Evolutionary conservation across 805 yeast genomes (phyloP).

Genomic region (Yarrowia bubula): DNA sequence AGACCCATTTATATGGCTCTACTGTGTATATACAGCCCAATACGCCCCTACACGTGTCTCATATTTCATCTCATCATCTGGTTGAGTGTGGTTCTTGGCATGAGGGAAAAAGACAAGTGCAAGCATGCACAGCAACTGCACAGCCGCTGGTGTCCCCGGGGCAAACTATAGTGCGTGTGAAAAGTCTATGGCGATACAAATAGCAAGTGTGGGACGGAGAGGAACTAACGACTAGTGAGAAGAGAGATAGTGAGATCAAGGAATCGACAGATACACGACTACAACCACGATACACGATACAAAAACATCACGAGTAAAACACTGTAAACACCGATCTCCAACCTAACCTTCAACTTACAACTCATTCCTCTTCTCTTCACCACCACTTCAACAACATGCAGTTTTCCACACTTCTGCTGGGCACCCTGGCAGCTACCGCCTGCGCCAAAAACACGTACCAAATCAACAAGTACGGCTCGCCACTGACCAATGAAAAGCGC

Average conservation of each 20-base stretch:
- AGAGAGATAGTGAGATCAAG: no score
- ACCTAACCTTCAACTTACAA: background rate
- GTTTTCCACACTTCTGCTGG: constrained; percentile 9
- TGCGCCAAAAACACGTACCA: constrained; percentile 20
- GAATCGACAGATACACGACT: no score
- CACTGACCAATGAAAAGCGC: constrained; percentile 11
- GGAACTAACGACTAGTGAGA: no score
- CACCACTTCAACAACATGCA: background rate
- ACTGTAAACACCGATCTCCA: background rate
- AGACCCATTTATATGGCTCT: no score
- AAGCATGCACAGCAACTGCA: constrained; percentile 23
- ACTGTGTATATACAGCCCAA: no score
- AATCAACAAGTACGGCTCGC: constrained; percentile 24
- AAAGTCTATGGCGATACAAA: background rate
- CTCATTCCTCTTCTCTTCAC: background rate
- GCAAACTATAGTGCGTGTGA: background rate
- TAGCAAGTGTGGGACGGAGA: no score
- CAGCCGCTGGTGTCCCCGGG: constrained; percentile 8
- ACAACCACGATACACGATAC: no score
- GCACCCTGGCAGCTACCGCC: background rate
- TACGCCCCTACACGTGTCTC: no score
- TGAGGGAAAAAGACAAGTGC: constrained; percentile 18
- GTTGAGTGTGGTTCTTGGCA: no score
- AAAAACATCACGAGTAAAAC: no score
- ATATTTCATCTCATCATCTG: background rate